Evolutionary conservation across 2,329 filamentous ascomycete genomes (phyloP).

Genomic region (Cytospora mali): DNA sequence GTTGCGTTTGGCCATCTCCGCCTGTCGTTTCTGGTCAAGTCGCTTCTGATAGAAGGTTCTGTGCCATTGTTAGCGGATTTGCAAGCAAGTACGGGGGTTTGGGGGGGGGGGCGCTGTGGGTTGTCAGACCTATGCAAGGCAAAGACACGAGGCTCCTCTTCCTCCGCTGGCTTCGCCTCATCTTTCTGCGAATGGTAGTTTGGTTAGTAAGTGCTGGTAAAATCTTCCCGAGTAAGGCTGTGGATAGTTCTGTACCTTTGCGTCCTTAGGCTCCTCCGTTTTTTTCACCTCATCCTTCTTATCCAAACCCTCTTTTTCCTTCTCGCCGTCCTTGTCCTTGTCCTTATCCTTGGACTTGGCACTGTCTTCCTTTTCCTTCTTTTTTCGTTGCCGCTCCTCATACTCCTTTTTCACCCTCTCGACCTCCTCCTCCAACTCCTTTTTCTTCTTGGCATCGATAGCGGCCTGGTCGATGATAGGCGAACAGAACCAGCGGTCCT

Average conservation of each 20-base stretch:
- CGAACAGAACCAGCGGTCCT: slow-evolving; percentile 78
- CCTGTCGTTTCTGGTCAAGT: slow-evolving; percentile 74
- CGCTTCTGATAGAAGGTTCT: slow-evolving; percentile 88
- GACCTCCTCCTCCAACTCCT: slow-evolving; percentile 65
- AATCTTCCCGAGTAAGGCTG: neutral
- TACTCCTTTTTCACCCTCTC: slow-evolving; percentile 74
- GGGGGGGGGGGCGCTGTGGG: slow-evolving; percentile 15
- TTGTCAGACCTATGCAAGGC: slow-evolving; percentile 72
- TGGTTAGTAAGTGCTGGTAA: slow-evolving; percentile 31
- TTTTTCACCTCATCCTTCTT: slow-evolving; percentile 44
- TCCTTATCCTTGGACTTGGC: slow-evolving; percentile 55
- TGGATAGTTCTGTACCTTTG: slow-evolving; percentile 34
- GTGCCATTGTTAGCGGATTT: slow-evolving; percentile 20
- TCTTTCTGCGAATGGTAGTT: slow-evolving; percentile 47
- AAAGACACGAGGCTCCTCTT: slow-evolving; percentile 79
- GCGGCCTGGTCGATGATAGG: slow-evolving; percentile 72
- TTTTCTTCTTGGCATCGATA: slow-evolving; percentile 65
- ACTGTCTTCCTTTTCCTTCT: slow-evolving; percentile 68
- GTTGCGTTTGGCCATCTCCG: slow-evolving; percentile 79
- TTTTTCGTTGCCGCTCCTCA: slow-evolving; percentile 70
- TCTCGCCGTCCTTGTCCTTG: slow-evolving; percentile 46
- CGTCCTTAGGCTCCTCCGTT: slow-evolving; percentile 36
- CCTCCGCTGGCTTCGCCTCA: slow-evolving; percentile 42
- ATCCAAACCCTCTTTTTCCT: slow-evolving; percentile 42
- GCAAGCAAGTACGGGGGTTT: neutral